Evolutionary conservation across 2,329 filamentous ascomycete genomes (phyloP).

Genomic region (Botrytis pseudocinerea): DNA sequence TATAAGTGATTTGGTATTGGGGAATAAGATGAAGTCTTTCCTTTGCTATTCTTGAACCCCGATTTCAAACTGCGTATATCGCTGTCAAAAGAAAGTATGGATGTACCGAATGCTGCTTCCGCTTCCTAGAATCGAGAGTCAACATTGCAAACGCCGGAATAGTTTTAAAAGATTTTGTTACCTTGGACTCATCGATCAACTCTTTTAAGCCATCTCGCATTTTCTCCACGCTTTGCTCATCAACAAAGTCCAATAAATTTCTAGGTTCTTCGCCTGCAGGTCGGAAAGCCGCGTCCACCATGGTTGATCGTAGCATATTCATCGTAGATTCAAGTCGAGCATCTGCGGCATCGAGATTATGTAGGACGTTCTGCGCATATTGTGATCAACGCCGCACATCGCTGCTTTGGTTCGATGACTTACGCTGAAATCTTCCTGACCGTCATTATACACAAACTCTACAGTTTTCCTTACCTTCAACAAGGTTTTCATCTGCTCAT

Average conservation of each 20-base stretch:
- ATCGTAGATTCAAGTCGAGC: constrained; percentile 66
- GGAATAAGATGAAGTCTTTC: constrained; percentile 39
- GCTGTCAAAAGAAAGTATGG: constrained; percentile 67
- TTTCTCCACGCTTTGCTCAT: constrained; percentile 66
- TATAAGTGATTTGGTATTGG: constrained; percentile 50
- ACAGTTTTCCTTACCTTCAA: constrained; percentile 53
- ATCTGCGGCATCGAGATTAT: constrained; percentile 66
- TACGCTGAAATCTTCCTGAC: constrained; percentile 57
- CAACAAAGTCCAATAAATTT: constrained; percentile 73
- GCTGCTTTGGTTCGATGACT: neutral
- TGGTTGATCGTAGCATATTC: constrained; percentile 61
- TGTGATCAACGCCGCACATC: constrained; percentile 22
- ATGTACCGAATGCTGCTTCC: constrained; percentile 71
- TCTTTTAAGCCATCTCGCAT: constrained; percentile 67
- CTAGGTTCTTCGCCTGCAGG: constrained; percentile 59
- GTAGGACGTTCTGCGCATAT: constrained; percentile 53
- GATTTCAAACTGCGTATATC: constrained; percentile 66
- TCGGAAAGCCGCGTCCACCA: constrained; percentile 64
- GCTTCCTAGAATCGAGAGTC: constrained; percentile 48
- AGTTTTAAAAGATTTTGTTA: constrained; percentile 36
- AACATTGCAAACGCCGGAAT: neutral
- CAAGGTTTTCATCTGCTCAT: constrained; percentile 56
- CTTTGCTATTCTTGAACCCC: constrained; percentile 41
- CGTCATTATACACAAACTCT: constrained; percentile 56
- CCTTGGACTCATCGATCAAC: constrained; percentile 70